These are phyloP conservation scores for Rosa lucieae DNA, from an alignment of 306 rosid genomes.

Conservation along the genomic window DNA sequence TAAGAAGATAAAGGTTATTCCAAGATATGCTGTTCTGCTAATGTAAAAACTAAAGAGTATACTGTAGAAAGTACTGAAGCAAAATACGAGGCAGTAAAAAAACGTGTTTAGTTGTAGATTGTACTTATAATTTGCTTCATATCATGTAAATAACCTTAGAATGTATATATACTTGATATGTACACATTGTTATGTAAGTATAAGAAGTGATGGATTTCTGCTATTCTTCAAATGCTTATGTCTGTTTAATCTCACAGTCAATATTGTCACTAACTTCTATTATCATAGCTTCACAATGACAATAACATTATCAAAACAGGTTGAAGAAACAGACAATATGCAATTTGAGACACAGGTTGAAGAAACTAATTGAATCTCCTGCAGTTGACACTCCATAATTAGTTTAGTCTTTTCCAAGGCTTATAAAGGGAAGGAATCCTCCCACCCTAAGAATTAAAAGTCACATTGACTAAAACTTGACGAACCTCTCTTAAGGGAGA, in stretches of 20 bases:
- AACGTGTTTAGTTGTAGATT: too few relatives aligned
- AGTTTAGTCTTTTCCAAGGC: background rate
- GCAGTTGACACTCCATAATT: background rate
- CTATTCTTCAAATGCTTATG: background rate
- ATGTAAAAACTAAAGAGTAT: too few relatives aligned
- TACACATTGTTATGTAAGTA: too few relatives aligned
- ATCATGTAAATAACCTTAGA: too few relatives aligned
- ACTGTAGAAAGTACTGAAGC: too few relatives aligned
- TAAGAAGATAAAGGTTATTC: too few relatives aligned
- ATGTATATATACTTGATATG: too few relatives aligned
- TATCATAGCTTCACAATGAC: background rate
- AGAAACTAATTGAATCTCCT: background rate
- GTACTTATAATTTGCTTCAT: too few relatives aligned
- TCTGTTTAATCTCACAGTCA: background rate
- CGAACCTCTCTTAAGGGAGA: background rate
- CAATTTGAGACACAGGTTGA: background rate
- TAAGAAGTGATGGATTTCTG: background rate
- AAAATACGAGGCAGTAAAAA: too few relatives aligned
- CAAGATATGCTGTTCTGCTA: too few relatives aligned
- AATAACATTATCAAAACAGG: background rate
- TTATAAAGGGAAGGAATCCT: background rate
- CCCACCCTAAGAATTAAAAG: background rate
- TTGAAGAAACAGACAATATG: background rate
- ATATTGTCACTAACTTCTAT: background rate
- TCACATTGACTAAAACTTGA: background rate